A percentile compares a stretch with the other conserved stretches of the same genome.
Evolutionary conservation across 352 stramenopile genomes (phyloP).

Genomic region (Thraustochytrium sp.): DNA sequence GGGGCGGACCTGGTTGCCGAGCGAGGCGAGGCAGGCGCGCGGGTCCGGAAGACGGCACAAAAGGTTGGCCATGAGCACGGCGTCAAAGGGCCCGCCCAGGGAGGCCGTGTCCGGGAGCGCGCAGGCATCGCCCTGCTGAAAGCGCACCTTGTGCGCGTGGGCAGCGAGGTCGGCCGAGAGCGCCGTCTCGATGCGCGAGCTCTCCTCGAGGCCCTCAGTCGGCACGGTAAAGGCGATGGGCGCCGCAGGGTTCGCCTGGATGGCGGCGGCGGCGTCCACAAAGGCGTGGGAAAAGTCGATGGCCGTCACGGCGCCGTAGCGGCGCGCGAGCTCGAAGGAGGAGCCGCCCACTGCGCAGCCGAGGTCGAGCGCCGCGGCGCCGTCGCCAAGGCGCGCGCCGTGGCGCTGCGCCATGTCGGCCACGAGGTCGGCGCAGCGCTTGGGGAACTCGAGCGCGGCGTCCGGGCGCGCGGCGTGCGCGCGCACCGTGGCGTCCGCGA

Average conservation of each 20-base stretch:
- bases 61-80: constrained; percentile 87
- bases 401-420: not conserved
- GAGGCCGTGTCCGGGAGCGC: constrained; percentile 59
- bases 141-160: constrained; percentile 65
- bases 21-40: constrained; percentile 67
- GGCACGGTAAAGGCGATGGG: not conserved
- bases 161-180: constrained; percentile 58
- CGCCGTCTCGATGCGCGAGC: constrained; percentile 52
- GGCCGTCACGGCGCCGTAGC: constrained; percentile 27
- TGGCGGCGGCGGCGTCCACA: constrained; percentile 50
- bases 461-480: not conserved
- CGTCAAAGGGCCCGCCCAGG: constrained; percentile 79
- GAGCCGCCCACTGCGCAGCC: constrained; percentile 44
- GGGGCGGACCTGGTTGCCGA: constrained; percentile 74
- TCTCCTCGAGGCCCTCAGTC: not conserved
- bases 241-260: constrained; percentile 7
- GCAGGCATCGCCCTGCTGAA: constrained; percentile 87
- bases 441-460: constrained; percentile 21
- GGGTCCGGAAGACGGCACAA: constrained; percentile 89
- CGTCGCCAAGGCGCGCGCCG: not conserved
- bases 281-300: constrained; percentile 50
- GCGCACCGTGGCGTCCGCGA: not conserved
- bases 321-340: constrained; percentile 25
- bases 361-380: constrained; percentile 35
- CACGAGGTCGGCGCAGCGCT: constrained; percentile 35